Evolutionary conservation across 2,329 filamentous ascomycete genomes (phyloP), one percentile per base, ranked within the genome.

Genomic region (Bertia moriformis): DNA sequence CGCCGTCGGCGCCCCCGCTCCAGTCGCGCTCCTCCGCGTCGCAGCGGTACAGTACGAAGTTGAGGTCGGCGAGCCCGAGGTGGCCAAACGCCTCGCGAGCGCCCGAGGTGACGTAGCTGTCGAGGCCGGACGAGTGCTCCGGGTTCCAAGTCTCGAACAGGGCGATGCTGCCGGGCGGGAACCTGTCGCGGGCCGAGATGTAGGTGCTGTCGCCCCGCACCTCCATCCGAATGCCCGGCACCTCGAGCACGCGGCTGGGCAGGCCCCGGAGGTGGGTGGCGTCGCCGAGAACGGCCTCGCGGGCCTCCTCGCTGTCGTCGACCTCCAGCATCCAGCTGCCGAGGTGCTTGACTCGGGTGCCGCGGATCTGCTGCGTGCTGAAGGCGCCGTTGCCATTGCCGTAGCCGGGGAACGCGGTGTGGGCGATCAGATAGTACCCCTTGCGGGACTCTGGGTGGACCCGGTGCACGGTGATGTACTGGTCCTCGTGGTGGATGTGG

Each of bases 391-490:
- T 88, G 1, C 83, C 83, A 46, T 84, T 83, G 17, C 86, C 83
- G 50, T 88, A 89, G 1, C 87, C 88, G 1, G 88, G 86, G 60
- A 89, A 98, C 1, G 93, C 91, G 3, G 91, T 96, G 51, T 96
- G 91, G 0, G 93, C 89, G 48, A 98, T 88, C 37, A 96, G 65
- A 59, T 96, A 95, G 58, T 94, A 89, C 1, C 91, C 91, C 55
- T 91, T 93, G 42, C 91, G 74, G 1, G 85, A 93, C 53, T 84
- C 78, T 0, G 89, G 91, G 52, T 98, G 88, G 2, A 96, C 86
- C 44, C 93, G 73, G 56, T 98, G 91, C 4, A 98, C 86, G 1
- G 91, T 98, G 51, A 98, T 83, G 54, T 94, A 95, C 56, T 98
- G 83, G 41, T 85, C 83, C 46, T 96, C 88, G 54, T 98, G 91